These are phyloP conservation scores for Spathaspora sp. DNA, from an alignment of 805 yeast species.

Conservation along the genomic window DNA sequence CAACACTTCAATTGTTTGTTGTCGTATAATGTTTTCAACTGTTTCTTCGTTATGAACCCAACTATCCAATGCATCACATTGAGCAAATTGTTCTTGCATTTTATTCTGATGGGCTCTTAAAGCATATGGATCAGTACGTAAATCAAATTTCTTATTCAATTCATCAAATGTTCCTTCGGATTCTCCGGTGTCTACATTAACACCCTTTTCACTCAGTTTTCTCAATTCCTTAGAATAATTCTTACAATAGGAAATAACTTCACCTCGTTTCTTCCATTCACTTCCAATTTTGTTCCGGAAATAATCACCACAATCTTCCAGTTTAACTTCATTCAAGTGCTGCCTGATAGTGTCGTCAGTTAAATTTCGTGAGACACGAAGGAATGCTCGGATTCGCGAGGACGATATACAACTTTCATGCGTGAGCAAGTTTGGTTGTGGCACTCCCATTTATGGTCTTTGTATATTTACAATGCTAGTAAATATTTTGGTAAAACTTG, in stretches of 20 bases:
- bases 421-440: slow-evolving; percentile 13
- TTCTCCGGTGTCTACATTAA: neutral
- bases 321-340: slow-evolving; percentile 30
- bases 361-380: slow-evolving; percentile 34
- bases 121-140: slow-evolving; percentile 40
- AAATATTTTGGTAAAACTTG: no score
- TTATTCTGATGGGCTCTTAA: slow-evolving; percentile 17
- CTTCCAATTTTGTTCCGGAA: slow-evolving; percentile 26
- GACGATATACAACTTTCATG: slow-evolving; percentile 33
- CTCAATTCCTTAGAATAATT: slow-evolving; percentile 23
- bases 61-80: slow-evolving; percentile 26
- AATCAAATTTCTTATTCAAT: slow-evolving; percentile 17
- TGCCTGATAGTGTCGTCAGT: slow-evolving; percentile 39
- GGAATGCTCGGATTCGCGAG: slow-evolving; percentile 32
- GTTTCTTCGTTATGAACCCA: slow-evolving; percentile 35
- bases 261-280: slow-evolving; percentile 33
- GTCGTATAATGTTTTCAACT: slow-evolving; percentile 31
- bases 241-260: slow-evolving; percentile 27
- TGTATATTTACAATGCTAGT: no score
- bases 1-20: slow-evolving; percentile 28
- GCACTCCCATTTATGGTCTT: neutral
- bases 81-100: slow-evolving; percentile 18
- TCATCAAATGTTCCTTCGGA: slow-evolving; percentile 2
- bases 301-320: slow-evolving; percentile 24
- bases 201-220: slow-evolving; percentile 7